A percentile compares a stretch with the other conserved stretches of the same genome.
Evolutionary conservation across 352 stramenopile species (phyloP).

Genomic region (Globisporangium nodosum): DNA sequence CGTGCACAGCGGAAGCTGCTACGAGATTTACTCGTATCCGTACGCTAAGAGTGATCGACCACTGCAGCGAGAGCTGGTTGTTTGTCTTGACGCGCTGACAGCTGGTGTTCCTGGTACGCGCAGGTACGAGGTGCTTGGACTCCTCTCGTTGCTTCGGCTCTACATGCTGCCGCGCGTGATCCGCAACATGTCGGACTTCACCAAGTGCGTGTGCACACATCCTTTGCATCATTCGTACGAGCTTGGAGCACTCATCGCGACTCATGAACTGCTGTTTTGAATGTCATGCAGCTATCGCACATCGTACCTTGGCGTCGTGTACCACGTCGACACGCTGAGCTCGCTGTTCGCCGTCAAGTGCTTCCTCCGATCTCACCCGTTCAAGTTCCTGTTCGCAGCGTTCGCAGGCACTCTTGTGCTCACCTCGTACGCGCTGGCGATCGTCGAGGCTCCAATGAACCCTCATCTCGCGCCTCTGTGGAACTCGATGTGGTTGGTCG

Average conservation of each 20-base stretch:
- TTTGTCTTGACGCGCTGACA: not conserved
- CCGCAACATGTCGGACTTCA: constrained; percentile 71
- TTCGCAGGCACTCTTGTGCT: constrained; percentile 41
- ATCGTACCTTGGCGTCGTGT: constrained; percentile 63
- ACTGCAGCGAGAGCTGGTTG: not conserved
- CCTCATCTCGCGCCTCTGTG: constrained; percentile 45
- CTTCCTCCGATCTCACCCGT: constrained; percentile 61
- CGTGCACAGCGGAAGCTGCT: constrained; percentile 37
- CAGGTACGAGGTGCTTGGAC: constrained; percentile 61
- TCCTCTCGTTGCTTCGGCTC: constrained; percentile 60
- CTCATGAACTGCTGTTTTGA: not conserved
- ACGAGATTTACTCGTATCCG: constrained; percentile 63
- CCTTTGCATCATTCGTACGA: too few species aligned
- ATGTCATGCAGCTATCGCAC: constrained; percentile 48
- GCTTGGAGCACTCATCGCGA: not conserved
- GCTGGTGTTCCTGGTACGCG: not conserved
- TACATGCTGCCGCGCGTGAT: constrained; percentile 76
- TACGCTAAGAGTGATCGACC: constrained; percentile 14
- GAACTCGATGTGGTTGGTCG: constrained; percentile 66
- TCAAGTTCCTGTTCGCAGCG: constrained; percentile 41
- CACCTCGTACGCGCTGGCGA: constrained; percentile 55
- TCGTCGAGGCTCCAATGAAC: constrained; percentile 65
- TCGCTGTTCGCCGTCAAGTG: constrained; percentile 82
- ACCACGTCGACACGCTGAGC: constrained; percentile 72
- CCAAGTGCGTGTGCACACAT: constrained; percentile 30